phyloP scores from a whole-genome alignment of 1,139 yeast species.

The Saccharomyces hybrid region DNA sequence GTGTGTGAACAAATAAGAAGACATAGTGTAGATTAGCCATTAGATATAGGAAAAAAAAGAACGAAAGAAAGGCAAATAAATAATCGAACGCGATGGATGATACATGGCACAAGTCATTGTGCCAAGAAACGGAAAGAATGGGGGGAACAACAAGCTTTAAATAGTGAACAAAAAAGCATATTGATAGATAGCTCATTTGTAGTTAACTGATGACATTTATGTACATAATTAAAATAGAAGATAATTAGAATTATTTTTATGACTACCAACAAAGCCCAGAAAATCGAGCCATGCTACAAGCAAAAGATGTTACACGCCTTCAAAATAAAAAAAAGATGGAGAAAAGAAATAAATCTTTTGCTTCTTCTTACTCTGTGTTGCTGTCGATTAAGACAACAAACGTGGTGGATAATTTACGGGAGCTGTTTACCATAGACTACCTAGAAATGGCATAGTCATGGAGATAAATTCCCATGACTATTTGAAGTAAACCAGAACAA shows the following conservation, averaged over 20 bases:
- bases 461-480: constrained; percentile 29
- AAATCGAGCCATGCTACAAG: background rate
- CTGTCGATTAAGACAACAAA: constrained; percentile 8
- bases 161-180: background rate
- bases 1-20: background rate
- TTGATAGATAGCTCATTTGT: background rate
- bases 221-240: background rate
- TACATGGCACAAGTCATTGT: background rate
- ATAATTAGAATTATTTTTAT: background rate
- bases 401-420: constrained; percentile 26
- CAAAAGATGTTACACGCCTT: constrained; percentile 27
- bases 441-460: constrained; percentile 28
- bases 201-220: constrained; percentile 1
- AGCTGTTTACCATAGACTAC: constrained; percentile 33
- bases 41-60: background rate
- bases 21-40: background rate
- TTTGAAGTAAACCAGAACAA: background rate
- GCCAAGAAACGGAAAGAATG: background rate
- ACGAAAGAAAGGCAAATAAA: background rate
- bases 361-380: constrained; percentile 25
- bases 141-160: constrained; percentile 1
- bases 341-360: constrained; percentile 5
- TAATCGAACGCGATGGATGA: background rate
- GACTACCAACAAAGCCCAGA: background rate
- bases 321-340: constrained; percentile 28